phyloP scores from a whole-genome alignment of 805 yeast species.

The Starmerella apicola region DNA sequence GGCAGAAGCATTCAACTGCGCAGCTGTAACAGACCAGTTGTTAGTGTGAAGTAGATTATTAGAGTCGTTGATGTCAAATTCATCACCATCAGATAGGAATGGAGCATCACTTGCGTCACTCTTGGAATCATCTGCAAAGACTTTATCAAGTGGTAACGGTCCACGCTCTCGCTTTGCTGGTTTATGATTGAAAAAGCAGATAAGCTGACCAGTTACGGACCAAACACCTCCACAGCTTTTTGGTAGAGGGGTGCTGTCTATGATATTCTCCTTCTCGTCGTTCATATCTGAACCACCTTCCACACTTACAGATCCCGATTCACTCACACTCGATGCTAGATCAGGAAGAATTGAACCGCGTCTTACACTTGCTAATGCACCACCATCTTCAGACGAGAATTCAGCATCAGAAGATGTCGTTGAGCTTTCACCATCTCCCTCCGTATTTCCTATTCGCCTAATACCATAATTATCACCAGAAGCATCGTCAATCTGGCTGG shows the following conservation, averaged over 20 bases:
- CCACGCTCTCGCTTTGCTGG: slow-evolving; percentile 8
- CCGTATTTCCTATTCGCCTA: too few relatives aligned
- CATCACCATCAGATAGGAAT: slow-evolving; percentile 19
- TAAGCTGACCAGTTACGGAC: slow-evolving; percentile 65
- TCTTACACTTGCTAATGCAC: too few relatives aligned
- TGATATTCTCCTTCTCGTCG: slow-evolving; percentile 28
- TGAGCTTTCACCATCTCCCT: background rate
- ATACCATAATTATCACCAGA: too few relatives aligned
- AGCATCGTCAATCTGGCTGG: background rate
- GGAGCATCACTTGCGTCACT: slow-evolving; percentile 11
- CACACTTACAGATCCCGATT: slow-evolving; percentile 1
- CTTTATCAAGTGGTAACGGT: slow-evolving; percentile 19
- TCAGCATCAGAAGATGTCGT: background rate
- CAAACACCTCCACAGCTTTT: slow-evolving; percentile 89
- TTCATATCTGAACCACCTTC: slow-evolving; percentile 29
- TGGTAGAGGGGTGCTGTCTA: slow-evolving; percentile 81
- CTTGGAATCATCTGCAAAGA: slow-evolving; percentile 19
- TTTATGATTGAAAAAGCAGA: slow-evolving; percentile 59
- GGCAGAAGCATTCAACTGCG: slow-evolving; percentile 4
- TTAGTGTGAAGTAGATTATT: background rate
- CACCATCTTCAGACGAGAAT: background rate
- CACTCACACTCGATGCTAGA: background rate
- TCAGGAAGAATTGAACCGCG: too few relatives aligned
- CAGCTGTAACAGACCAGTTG: slow-evolving; percentile 17
- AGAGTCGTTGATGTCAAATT: slow-evolving; percentile 9